Conservation (phyloP, 2,329 filamentous ascomycete genomes). For the Mycosphaerella arachidis region DNA sequence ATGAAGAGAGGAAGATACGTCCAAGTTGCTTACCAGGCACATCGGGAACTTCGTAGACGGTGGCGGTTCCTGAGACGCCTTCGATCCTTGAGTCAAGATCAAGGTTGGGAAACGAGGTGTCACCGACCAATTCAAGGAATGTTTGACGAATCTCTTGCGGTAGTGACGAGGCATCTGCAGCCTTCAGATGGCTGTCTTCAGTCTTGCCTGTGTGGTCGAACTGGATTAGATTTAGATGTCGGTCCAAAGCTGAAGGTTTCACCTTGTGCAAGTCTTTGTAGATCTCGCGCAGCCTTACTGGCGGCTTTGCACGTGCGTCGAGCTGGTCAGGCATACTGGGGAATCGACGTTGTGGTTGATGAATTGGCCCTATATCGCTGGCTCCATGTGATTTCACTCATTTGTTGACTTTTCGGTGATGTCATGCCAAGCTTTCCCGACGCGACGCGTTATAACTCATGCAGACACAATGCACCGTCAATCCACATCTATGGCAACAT, state of each 20-base stretch:
- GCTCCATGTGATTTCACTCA: not conserved
- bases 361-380: not conserved
- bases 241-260: constrained; percentile 48
- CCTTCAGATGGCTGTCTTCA: not conserved
- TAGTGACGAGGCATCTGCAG: not conserved
- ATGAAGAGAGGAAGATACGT: constrained; percentile 1
- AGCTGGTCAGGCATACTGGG: constrained; percentile 36
- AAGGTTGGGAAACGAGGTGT: not conserved
- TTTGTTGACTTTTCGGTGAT: not conserved
- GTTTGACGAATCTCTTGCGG: constrained; percentile 12
- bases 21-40: constrained; percentile 58
- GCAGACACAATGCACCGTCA: too few species aligned
- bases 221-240: not conserved
- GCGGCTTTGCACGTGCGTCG: constrained; percentile 75
- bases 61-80: not conserved
- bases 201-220: constrained; percentile 1
- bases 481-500: not conserved
- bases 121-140: constrained; percentile 19
- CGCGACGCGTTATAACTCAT: not conserved
- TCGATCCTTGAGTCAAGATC: not conserved
- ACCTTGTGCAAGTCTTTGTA: constrained; percentile 73
- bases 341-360: not conserved
- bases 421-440: not conserved
- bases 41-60: constrained; percentile 55
- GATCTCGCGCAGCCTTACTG: constrained; percentile 60